Evolutionary conservation across 1,284 basidiomycete genomes (phyloP).

Genomic region (Entoloma clypeatum): DNA sequence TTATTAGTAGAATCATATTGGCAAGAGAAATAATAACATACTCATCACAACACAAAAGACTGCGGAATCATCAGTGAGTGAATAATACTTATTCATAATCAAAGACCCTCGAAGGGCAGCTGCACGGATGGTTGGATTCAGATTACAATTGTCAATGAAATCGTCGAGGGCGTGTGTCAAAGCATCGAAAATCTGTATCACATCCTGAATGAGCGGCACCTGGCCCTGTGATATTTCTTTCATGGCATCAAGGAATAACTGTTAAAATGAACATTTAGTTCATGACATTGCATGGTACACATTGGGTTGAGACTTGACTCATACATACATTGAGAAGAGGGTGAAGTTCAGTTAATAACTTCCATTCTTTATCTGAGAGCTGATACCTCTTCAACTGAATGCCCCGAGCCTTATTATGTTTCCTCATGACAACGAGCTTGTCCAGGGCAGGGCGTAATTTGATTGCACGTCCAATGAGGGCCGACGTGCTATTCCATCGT

Average conservation of each 20-base stretch:
- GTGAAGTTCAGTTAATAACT: constrained; percentile 4
- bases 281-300: too few species aligned
- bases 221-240: constrained; percentile 4
- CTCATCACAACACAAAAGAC: constrained; percentile 17
- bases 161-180: neutral
- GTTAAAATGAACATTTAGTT: too few species aligned
- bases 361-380: constrained; percentile 8
- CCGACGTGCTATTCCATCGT: constrained; percentile 18
- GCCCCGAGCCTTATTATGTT: constrained; percentile 13
- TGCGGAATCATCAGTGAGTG: constrained; percentile 11
- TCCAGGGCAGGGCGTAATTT: constrained; percentile 7
- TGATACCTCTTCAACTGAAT: constrained; percentile 12
- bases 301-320: too few species aligned
- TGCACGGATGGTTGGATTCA: neutral
- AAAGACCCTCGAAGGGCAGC: constrained; percentile 2
- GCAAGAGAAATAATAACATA: constrained; percentile 10
- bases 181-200: constrained; percentile 5
- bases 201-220: constrained; percentile 8
- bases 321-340: constrained; percentile 10
- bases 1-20: neutral
- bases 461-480: constrained; percentile 7
- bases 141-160: neutral
- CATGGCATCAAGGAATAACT: constrained; percentile 8
- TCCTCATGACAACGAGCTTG: constrained; percentile 8
- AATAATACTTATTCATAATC: constrained; percentile 15